Conservation (phyloP, 805 yeast genomes). For the Lipomyces spencermartinsiae region DNA sequence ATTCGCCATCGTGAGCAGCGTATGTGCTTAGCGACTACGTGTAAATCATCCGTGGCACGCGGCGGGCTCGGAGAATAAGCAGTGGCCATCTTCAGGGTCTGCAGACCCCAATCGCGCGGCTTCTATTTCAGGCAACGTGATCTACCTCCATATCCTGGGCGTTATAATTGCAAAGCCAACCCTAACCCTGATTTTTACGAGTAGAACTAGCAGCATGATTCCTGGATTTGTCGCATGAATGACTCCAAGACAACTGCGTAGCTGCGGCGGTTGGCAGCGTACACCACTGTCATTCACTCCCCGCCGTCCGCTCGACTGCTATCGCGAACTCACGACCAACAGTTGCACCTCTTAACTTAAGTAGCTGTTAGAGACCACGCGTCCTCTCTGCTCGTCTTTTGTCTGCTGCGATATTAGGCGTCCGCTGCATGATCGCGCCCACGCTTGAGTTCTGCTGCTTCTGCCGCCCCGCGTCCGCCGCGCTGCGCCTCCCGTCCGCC, state of each 20-base stretch:
- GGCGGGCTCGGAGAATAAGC: too few species aligned
- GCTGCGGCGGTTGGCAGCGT: neutral
- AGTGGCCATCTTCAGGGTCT: too few species aligned
- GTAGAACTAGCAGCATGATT: neutral
- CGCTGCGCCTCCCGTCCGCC: neutral
- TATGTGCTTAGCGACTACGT: too few species aligned
- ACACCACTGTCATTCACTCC: neutral
- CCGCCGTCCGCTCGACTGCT: neutral
- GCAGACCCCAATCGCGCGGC: too few species aligned
- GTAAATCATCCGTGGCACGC: too few species aligned
- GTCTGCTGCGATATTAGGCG: neutral
- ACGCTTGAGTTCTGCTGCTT: neutral
- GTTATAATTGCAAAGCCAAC: too few species aligned
- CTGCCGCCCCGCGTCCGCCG: neutral
- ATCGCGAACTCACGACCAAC: neutral
- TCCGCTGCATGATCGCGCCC: slow-evolving; percentile 1
- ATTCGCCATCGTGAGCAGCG: too few species aligned
- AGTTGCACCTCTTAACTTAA: neutral
- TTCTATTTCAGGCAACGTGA: too few species aligned
- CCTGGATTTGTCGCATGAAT: neutral
- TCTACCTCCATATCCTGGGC: too few species aligned
- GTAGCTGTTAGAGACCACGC: neutral
- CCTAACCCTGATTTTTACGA: too few species aligned
- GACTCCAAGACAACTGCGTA: neutral
- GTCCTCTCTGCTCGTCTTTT: neutral